Conservation (phyloP, 2,329 filamentous ascomycete genomes). For the Hypoxylon sp. region DNA sequence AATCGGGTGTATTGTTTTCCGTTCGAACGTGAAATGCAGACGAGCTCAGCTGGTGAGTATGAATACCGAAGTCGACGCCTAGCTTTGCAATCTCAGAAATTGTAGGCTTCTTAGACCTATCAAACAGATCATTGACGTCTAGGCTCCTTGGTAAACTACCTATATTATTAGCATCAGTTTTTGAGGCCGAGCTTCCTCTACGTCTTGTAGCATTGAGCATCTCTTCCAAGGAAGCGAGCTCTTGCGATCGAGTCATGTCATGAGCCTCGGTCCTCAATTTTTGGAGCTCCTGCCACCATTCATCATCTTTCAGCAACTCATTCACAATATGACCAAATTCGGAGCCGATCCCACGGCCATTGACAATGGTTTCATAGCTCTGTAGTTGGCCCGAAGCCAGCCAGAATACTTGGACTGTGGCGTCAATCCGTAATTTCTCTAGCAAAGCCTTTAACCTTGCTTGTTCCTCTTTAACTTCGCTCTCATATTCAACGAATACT, state of each 20-base stretch:
- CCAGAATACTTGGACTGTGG: conserved; percentile 85
- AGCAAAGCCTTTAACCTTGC: conserved; percentile 79
- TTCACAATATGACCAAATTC: conserved; percentile 74
- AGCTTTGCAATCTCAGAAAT: conserved; percentile 67
- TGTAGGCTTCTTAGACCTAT: conserved; percentile 73
- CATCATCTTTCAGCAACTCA: conserved; percentile 76
- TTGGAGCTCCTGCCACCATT: conserved; percentile 87
- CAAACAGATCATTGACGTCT: conserved; percentile 72
- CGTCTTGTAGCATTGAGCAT: conserved; percentile 62
- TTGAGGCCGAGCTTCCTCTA: conserved; percentile 61
- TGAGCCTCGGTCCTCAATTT: conserved; percentile 62
- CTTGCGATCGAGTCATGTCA: conserved; percentile 60
- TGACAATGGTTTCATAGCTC: conserved; percentile 84
- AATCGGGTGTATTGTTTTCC: conserved; percentile 38
- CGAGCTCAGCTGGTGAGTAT: conserved; percentile 78
- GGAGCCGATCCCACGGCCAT: conserved; percentile 71
- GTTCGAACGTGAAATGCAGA: conserved; percentile 65
- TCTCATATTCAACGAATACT: conserved; percentile 92
- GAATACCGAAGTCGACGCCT: conserved; percentile 79
- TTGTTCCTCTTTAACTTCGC: conserved; percentile 84
- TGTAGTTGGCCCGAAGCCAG: conserved; percentile 79
- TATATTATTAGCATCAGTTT: conserved; percentile 50
- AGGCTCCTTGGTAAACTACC: conserved; percentile 52
- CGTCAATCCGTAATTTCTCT: conserved; percentile 85
- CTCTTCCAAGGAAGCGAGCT: conserved; percentile 60